Conservation (phyloP, 768 basidiomycete species). For the Calocybe gangraenosa region DNA sequence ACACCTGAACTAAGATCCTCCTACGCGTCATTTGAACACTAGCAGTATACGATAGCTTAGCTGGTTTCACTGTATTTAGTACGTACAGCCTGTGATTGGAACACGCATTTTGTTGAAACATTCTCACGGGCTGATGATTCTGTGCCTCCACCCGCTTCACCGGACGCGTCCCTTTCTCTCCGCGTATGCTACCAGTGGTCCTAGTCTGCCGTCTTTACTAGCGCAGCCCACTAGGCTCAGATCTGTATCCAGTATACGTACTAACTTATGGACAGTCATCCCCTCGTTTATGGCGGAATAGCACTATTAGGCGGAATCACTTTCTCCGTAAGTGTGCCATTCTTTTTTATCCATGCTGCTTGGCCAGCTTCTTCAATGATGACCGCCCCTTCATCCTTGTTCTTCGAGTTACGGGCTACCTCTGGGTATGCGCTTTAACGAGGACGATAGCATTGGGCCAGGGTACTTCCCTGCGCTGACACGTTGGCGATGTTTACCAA, state of each 20-base stretch:
- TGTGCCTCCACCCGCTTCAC: conserved; percentile 6
- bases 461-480: conserved; percentile 40
- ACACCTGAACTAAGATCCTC: neutral
- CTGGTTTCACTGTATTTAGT: conserved; percentile 4
- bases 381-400: conserved; percentile 83
- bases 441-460: conserved; percentile 62
- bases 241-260: neutral
- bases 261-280: conserved; percentile 25
- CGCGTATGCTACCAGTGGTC: conserved; percentile 12
- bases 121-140: conserved; percentile 16
- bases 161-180: neutral
- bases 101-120: neutral
- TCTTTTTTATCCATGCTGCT: neutral
- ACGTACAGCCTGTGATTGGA: conserved; percentile 7
- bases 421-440: conserved; percentile 48
- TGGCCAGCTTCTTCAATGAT: conserved; percentile 34
- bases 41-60: neutral
- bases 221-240: too few relatives aligned
- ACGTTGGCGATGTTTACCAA: too few relatives aligned
- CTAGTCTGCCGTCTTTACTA: too few relatives aligned
- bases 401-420: conserved; percentile 75
- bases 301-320: conserved; percentile 27
- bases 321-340: conserved; percentile 31
- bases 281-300: conserved; percentile 33
- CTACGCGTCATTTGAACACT: too few relatives aligned